Evolutionary conservation across 148 eudicot species (phyloP).

Genomic region (Nepenthes gracilis): DNA sequence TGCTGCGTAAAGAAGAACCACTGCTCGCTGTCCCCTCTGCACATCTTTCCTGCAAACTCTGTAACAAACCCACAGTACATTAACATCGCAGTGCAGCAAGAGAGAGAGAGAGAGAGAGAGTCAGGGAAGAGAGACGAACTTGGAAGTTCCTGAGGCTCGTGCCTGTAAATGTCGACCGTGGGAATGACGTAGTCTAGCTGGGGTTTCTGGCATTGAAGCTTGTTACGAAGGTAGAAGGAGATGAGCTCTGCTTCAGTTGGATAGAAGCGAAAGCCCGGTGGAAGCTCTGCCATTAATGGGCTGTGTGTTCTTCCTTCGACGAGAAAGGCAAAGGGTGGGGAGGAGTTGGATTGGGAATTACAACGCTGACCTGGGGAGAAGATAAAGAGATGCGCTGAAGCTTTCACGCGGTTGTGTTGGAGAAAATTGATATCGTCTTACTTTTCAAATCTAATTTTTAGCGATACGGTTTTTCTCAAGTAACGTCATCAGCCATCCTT

Average conservation of each 20-base stretch:
- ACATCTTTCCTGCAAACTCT: constrained; percentile 34
- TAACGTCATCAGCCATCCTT: too few relatives aligned
- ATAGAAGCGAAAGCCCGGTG: constrained; percentile 27
- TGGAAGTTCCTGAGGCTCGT: constrained; percentile 22
- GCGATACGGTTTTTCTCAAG: too few relatives aligned
- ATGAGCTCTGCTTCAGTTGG: constrained; percentile 31
- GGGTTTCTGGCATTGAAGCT: constrained; percentile 7
- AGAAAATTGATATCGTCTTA: too few relatives aligned
- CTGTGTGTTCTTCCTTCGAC: background rate
- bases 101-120: background rate
- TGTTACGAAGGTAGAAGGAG: constrained; percentile 21
- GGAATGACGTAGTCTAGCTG: constrained; percentile 19
- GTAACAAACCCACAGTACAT: background rate
- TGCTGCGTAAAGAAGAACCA: constrained; percentile 49
- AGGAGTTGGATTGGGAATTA: too few relatives aligned
- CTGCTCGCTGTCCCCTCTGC: constrained; percentile 36
- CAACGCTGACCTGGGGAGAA: too few relatives aligned
- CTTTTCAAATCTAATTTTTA: too few relatives aligned
- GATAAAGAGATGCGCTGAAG: too few relatives aligned
- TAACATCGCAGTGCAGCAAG: background rate
- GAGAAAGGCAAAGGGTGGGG: background rate
- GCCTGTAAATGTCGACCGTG: constrained; percentile 13
- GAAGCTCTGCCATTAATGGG: constrained; percentile 10
- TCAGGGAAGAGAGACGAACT: constrained; percentile 1
- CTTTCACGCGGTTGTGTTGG: too few relatives aligned